Evolutionary conservation across 2,329 filamentous ascomycete species (phyloP).

Genomic region (Stemphylium vesicarium): DNA sequence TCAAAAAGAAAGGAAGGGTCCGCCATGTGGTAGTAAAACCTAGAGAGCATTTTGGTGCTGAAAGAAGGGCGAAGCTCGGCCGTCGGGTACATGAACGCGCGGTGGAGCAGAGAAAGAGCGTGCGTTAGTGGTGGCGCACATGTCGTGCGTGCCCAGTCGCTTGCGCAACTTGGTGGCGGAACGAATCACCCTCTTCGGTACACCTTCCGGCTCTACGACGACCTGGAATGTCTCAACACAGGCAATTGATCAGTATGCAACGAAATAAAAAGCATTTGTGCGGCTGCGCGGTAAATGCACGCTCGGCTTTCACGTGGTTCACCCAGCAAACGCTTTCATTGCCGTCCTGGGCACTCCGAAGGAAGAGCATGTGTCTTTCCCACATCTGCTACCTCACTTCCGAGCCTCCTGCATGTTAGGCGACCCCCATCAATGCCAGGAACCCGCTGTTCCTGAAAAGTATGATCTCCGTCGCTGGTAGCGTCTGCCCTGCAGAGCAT

Average conservation of each 20-base stretch:
- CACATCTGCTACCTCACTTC: background rate
- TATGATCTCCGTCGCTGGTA: constrained; percentile 4
- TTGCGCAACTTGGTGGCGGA: background rate
- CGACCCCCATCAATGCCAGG: background rate
- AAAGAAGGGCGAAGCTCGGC: constrained; percentile 1
- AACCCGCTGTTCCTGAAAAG: constrained; percentile 7
- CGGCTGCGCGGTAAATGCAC: background rate
- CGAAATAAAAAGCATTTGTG: background rate
- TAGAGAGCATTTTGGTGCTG: background rate
- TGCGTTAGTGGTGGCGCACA: constrained; percentile 2
- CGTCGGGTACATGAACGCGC: background rate
- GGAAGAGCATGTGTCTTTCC: background rate
- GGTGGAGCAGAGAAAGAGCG: background rate
- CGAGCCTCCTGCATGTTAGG: constrained; percentile 5
- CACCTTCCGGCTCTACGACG: background rate
- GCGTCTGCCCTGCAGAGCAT: constrained; percentile 1
- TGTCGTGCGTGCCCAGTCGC: constrained; percentile 3
- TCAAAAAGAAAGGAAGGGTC: constrained; percentile 2
- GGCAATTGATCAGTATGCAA: background rate
- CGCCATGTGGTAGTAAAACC: background rate
- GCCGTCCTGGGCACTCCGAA: background rate
- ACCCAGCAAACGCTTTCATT: background rate
- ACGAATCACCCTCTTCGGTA: constrained; percentile 5
- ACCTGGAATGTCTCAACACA: background rate
- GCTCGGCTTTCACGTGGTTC: background rate